Evolutionary conservation across 192 early-diverging fungal species (phyloP), one percentile per base, ranked within the genome.

Genomic region (Backusella circina): DNA sequence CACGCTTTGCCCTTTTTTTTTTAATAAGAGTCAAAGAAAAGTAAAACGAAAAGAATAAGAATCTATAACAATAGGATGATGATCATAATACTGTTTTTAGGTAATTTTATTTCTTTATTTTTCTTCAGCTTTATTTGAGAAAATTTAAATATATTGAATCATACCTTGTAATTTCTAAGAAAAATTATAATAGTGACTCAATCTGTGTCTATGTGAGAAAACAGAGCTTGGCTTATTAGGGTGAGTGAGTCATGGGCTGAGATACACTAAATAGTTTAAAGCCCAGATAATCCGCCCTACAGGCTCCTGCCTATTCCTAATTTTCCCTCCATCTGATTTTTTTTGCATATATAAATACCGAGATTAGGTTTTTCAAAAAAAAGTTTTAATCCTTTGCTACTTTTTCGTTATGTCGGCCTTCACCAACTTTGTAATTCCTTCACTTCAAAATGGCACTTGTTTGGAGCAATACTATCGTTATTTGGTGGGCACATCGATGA

Each of bases 401-500:
- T 54, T 54, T 54, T 54, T 54, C 51, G 51, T n/a, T 54, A 54
- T 54, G 51, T 54, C 51, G 21, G 51, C 51, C 51, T n/a, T 54
- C 51, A 54, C 54, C 54, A 61, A 61, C 54, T 8, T 61, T 28
- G 54, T 61, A 61, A 61, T 61, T 28, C 54, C 54, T 61, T 61
- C 54, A 61, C 54, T 61, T 61, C 54, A 61, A 28, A 61, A 61
- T 61, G 26, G 26, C 54, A 23, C 54, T 61, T 61, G 54, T 61
- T 70, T 70, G 69, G 69, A 70, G 28, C 26, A 41, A 35, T 70
- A 70, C 39, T 70, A 70, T 70, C 69, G 69, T 41, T 70, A 70
- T 30, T 44, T 70, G 37, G 39, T 70, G n/a, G 69, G 69, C 69
- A 70, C 39, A 15, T 47, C 69, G 41, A 68, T 68, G 35, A 68